Evolutionary conservation across 2,329 filamentous ascomycete genomes (phyloP), one percentile per base, ranked within the genome.

Genomic region (Botrytis pseudocinerea): DNA sequence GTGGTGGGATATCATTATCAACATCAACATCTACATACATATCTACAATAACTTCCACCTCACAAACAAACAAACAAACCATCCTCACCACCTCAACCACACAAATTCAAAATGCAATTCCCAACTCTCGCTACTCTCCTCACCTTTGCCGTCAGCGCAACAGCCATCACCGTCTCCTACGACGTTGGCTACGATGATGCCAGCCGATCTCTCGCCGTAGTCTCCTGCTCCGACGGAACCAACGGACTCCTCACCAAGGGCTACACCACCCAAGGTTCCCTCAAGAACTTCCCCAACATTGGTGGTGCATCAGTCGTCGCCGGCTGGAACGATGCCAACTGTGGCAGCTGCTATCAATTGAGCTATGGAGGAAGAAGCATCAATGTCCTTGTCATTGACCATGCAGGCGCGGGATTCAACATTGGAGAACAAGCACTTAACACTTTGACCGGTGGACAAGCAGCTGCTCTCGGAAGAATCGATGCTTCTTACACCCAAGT

Each of bases 101-200:
- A 46, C 44, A 20, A 44, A 66, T 25, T 74, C 75, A 85, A 79
- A 71, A 86, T 87, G 85, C 83, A 85, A 79, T 77, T 85, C 79
- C 79, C 82, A 77, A 80, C 77, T 77, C 77, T 83, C 78, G 78
- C 84, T 72, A 78, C 32, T 44, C 54, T 80, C 77, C 78, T 84
- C 78, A 77, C 83, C 73, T 78, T 82, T 74, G 79, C 82, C 74
- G 80, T 82, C 73, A 80, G 80, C 73, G 83, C 83, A 77, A 75
- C 70, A 10, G 77, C 78, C 40, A 80, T 84, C 69, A 82, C 79
- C 81, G 91, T 94, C 79, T 91, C 90, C 76, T 95, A 91, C 82
- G 92, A 95, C 83, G 83, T 84, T 32, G 89, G 87, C 80, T 96
- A 93, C 83, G 92, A 95, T 80, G 83, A 91, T 75, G 81, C 80